Evolutionary conservation across 495 filamentous ascomycete genomes (phyloP).

Genomic region (Aspergillus cristatus): DNA sequence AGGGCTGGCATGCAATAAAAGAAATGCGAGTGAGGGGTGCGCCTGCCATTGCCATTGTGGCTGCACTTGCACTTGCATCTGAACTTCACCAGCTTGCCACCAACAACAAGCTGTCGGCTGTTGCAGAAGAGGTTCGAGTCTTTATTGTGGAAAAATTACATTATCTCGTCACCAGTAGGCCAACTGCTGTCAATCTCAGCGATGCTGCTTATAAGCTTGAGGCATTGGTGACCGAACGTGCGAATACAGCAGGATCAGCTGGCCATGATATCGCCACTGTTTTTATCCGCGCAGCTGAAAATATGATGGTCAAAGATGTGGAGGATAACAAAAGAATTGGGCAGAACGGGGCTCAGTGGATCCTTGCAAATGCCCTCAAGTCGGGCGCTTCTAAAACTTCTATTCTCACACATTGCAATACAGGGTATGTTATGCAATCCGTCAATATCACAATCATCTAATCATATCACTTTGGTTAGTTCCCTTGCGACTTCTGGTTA

Average conservation of each 20-base stretch:
- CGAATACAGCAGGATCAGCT: slow-evolving; percentile 21
- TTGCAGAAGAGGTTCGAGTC: slow-evolving; percentile 47
- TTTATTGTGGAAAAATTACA: slow-evolving; percentile 68
- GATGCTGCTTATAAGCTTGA: slow-evolving; percentile 82
- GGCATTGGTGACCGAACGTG: slow-evolving; percentile 34
- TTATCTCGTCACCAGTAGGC: slow-evolving; percentile 77
- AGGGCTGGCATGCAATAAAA: slow-evolving; percentile 88
- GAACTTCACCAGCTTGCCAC: slow-evolving; percentile 21
- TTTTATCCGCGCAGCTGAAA: slow-evolving; percentile 71
- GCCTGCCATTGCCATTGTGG: slow-evolving; percentile 95
- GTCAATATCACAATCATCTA: not conserved
- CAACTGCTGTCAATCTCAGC: slow-evolving; percentile 88
- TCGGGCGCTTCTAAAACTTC: slow-evolving; percentile 40
- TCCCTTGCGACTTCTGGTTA: slow-evolving; percentile 94
- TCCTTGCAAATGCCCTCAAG: slow-evolving; percentile 41
- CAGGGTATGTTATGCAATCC: slow-evolving; percentile 51
- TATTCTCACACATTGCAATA: slow-evolving; percentile 94
- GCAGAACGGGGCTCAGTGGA: slow-evolving; percentile 73
- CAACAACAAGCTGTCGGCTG: slow-evolving; percentile 20
- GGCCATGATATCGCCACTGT: slow-evolving; percentile 44
- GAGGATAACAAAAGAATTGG: slow-evolving; percentile 81
- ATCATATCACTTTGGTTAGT: slow-evolving; percentile 27
- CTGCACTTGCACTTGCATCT: slow-evolving; percentile 75
- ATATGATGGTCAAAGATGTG: slow-evolving; percentile 81
- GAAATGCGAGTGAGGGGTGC: slow-evolving; percentile 91